Conservation (phyloP, 768 basidiomycete species). For the Daedaleopsis sinensis region DNA sequence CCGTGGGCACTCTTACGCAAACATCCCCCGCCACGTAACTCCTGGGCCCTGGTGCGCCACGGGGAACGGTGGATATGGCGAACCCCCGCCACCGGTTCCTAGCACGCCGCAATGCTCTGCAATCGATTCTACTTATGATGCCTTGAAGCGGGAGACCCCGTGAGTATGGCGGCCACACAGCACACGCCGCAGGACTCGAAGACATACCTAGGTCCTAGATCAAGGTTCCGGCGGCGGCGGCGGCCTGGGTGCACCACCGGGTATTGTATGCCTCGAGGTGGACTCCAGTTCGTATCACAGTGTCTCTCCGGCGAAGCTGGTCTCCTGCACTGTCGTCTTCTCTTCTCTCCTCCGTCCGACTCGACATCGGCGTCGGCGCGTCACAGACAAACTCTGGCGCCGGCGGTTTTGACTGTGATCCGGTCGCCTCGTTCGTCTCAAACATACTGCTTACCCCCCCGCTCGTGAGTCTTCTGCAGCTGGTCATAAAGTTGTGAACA, state of each 20-base stretch:
- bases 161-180: constrained; percentile 34
- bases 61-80: constrained; percentile 54
- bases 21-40: constrained; percentile 49
- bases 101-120: constrained; percentile 65
- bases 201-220: constrained; percentile 32
- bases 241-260: constrained; percentile 21
- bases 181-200: no score
- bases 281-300: constrained; percentile 17
- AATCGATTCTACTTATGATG: constrained; percentile 56
- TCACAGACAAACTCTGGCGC: no score
- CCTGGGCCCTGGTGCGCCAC: constrained; percentile 54
- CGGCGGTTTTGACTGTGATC: no score
- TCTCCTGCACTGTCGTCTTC: no score
- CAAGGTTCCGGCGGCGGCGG: constrained; percentile 25
- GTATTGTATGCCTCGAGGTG: constrained; percentile 27
- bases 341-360: no score
- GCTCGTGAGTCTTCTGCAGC: no score
- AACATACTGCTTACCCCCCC: no score
- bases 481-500: no score
- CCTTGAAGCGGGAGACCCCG: constrained; percentile 44
- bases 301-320: no score
- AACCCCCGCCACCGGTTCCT: constrained; percentile 66
- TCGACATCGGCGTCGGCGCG: no score
- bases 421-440: no score
- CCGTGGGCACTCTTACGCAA: constrained; percentile 12